Base-by-base conservation (phyloP, 306 rosid species). In the Mucuna pruriens region DNA sequence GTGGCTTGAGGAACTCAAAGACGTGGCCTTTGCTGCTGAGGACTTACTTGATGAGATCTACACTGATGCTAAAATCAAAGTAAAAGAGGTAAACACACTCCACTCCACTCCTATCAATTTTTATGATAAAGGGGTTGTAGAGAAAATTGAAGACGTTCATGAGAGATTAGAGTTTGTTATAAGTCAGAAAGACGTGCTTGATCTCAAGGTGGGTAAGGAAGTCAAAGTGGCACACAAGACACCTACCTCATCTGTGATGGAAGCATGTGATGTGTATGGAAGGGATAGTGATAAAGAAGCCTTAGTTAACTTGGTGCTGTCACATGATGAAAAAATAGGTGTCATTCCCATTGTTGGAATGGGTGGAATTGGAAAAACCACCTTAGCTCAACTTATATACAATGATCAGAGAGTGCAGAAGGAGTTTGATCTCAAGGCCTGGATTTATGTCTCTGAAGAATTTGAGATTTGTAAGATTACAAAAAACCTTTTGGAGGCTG, bases 341-440 rank as follows among this genome's bases (percentile, higher is more conserved):
- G 80, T 84, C 3, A 45, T 85, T 72, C 86, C 86, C 54, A 79
- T 86, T 11, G 72, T 86, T 75, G 91, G 91, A 23, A 86, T 89
- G 86, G 88, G 89, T 3, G 91, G 90, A 19, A 31, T 88, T 13
- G 89, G 89, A 44, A 86, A 86, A 63, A 86, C 86, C 48, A 79
- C 89, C 16, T 79, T 88, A 16, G 87, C 86, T 23, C 89, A 85
- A 76, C 16, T 85, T 17, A 78, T 86, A n/a, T 88, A 78, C 75
- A 88, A 88, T 63, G 90, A 90, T 71, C 40, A 54, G 0, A 69
- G 79, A 17, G 79, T 86, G 16, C 39, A 80, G 64, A 51, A 45
- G 51, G 69, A 72, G n/a, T 88, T 90, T 71, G 82, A 88, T 25
- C 69, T 82, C 16, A 86, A 55, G 68, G 84, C 89, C 0, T 90